These are phyloP conservation scores for Venturia effusa DNA, from an alignment of 2,329 filamentous ascomycete genomes.

Conservation along the genomic window DNA sequence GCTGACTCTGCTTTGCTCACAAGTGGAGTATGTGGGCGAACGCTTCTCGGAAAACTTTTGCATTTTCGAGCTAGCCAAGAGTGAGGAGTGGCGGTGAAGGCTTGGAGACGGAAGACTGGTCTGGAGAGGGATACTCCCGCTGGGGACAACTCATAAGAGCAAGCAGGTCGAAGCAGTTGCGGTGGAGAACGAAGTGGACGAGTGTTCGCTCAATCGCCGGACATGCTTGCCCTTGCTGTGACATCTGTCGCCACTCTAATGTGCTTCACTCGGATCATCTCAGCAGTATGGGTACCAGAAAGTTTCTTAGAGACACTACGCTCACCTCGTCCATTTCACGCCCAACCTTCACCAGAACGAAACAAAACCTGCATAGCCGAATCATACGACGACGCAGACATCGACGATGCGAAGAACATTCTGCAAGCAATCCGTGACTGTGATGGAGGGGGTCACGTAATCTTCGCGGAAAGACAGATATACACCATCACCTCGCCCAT, in stretches of 20 bases:
- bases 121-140: neutral
- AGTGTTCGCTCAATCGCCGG: neutral
- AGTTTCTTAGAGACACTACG: neutral
- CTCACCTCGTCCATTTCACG: neutral
- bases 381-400: constrained; percentile 18
- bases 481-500: constrained; percentile 55
- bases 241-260: neutral
- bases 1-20: neutral
- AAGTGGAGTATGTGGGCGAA: neutral
- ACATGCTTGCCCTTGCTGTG: neutral
- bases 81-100: neutral
- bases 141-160: neutral
- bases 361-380: constrained; percentile 28
- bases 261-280: neutral
- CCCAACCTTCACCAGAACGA: constrained; percentile 13
- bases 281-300: neutral
- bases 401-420: constrained; percentile 42
- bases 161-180: neutral
- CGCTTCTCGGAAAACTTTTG: neutral
- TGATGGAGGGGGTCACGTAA: constrained; percentile 52
- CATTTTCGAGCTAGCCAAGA: neutral
- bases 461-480: constrained; percentile 43
- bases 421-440: constrained; percentile 46
- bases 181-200: neutral
- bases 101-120: neutral